These are phyloP conservation scores for Aspergillus uvarum DNA, from an alignment of 2,329 filamentous ascomycete genomes.

Conservation along the genomic window DNA sequence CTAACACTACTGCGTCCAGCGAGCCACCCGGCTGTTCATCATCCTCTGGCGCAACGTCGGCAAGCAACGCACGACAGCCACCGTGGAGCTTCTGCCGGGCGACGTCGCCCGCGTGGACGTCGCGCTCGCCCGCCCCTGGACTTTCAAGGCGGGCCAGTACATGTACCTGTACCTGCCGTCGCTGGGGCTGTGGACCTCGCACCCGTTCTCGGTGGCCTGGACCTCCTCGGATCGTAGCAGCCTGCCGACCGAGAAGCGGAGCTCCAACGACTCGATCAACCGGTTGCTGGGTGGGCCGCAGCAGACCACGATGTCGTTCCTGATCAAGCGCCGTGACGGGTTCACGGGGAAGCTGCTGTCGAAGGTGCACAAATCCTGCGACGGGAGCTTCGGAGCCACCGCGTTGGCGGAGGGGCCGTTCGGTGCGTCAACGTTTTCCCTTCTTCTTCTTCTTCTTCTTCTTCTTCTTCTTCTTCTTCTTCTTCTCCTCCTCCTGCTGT, in stretches of 20 bases:
- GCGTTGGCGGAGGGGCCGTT: constrained; percentile 39
- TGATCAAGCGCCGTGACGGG: constrained; percentile 35
- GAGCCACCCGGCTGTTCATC: constrained; percentile 46
- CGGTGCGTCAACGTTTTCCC: constrained; percentile 27
- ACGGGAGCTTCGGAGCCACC: constrained; percentile 26
- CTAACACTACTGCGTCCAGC: constrained; percentile 23
- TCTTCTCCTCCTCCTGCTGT: too few species aligned
- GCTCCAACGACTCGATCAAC: constrained; percentile 32
- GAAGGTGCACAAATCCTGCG: constrained; percentile 27
- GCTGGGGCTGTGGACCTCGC: constrained; percentile 43
- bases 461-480: neutral
- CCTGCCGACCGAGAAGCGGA: constrained; percentile 25
- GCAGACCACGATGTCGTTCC: constrained; percentile 32
- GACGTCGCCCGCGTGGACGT: constrained; percentile 53
- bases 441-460: neutral
- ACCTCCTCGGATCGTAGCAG: constrained; percentile 24
- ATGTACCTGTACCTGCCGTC: constrained; percentile 58
- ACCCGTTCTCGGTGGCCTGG: constrained; percentile 46
- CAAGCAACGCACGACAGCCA: constrained; percentile 49
- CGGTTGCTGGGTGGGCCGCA: constrained; percentile 26
- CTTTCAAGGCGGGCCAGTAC: constrained; percentile 49
- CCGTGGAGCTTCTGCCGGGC: constrained; percentile 56
- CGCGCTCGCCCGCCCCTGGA: constrained; percentile 32
- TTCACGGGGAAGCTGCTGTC: constrained; percentile 34
- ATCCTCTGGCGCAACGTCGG: constrained; percentile 55